Evolutionary conservation across 306 rosid genomes (phyloP).

Genomic region (Cucumis sativus): Cucumber_9930_V3 NC_026657.2:1934501-1935000

Average conservation of each 20-base stretch:
- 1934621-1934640: neutral
- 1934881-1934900: slow-evolving; percentile 72
- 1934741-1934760: no score
- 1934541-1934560: neutral
- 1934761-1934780: no score
- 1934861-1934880: slow-evolving; percentile 77
- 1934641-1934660: no score
- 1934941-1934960: slow-evolving; percentile 93
- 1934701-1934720: no score
- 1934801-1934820: neutral
- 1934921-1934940: slow-evolving; percentile 59
- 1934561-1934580: neutral
- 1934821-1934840: slow-evolving; percentile 54
- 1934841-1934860: slow-evolving; percentile 67
- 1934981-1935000: slow-evolving; percentile 39
- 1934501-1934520: no score
- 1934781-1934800: neutral
- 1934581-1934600: neutral
- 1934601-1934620: neutral
- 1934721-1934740: no score
- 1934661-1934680: no score
- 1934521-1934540: neutral
- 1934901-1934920: slow-evolving; percentile 67
- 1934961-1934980: slow-evolving; percentile 68
- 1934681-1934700: no score